Base-by-base conservation (phyloP, 306 rosid species). In the Ceratonia siliqua region DNA sequence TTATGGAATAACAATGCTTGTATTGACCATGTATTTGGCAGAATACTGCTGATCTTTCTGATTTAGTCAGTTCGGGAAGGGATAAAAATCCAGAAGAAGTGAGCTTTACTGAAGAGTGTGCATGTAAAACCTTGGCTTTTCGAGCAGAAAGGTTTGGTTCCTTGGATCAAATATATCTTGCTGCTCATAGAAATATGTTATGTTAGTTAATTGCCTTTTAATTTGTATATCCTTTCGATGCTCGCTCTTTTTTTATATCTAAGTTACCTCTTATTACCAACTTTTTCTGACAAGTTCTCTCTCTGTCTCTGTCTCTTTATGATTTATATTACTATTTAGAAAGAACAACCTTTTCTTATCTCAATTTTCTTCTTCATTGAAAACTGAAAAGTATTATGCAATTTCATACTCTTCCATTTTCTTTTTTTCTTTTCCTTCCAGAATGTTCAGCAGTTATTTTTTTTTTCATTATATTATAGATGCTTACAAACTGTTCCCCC, bases 21-120 rank as follows among this genome's bases (percentile, higher is more conserved):
- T 73, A 39, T 70, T 38, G 49, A 28, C 70, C 38, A 53, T 78
- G 4, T 75, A 11, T 57, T 77, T 85, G 84, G 68, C 97, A 93
- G 97, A 93, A 93, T 77, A 86, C 85, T 53, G 66, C 95, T 53
- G 98, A 93, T 80, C 95, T 90, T 72, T 90, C 90, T n/a, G 98
- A 93, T 72, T 73, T 93, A 73, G 96, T 93, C 83, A 86, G 88
- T 83, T 93, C 95, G 4, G 93, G 95, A 82, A 85, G 95, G 85
- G 95, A 90, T 72, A 79, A 79, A 80, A 90, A 82, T 59, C 73
- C 84, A 14, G 98, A 89, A 83, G 96, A 90, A 83, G 81, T 82
- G 73, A 67, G 78, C 27, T 90, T 87, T 80, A 71, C 90, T 57
- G 92, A 87, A 70, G 95, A 83, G 72, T 93, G 88, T 63, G 81